phyloP scores from a whole-genome alignment of 2,329 filamentous ascomycete species.

The Hymenoscyphus occultus region DNA sequence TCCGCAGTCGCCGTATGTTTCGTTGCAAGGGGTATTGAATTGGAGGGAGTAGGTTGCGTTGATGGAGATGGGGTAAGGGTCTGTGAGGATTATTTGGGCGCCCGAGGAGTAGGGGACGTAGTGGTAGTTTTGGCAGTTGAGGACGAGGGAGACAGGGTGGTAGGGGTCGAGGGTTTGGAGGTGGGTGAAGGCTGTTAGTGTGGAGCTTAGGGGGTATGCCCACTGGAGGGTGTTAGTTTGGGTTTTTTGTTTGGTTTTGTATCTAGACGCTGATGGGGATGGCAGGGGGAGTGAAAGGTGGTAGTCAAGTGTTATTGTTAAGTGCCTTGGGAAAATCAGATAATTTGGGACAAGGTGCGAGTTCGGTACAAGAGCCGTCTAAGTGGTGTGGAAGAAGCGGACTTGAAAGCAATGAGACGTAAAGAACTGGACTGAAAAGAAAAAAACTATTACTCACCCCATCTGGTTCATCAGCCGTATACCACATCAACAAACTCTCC shows the following conservation, averaged over 20 bases:
- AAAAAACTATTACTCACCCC: constrained; percentile 8
- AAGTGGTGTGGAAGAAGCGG: no score
- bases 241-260: background rate
- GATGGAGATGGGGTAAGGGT: constrained; percentile 48
- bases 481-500: constrained; percentile 43
- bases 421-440: background rate
- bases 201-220: constrained; percentile 41
- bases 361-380: no score
- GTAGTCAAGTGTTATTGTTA: no score
- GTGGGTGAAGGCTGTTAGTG: constrained; percentile 41
- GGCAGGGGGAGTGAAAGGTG: no score
- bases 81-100: constrained; percentile 48
- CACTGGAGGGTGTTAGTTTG: constrained; percentile 1
- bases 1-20: constrained; percentile 48
- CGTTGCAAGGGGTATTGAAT: constrained; percentile 47
- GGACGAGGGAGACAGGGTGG: constrained; percentile 47
- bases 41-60: constrained; percentile 44
- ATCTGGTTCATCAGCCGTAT: constrained; percentile 54
- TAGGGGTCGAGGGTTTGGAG: constrained; percentile 48
- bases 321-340: no score
- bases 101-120: constrained; percentile 46
- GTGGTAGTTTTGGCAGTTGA: constrained; percentile 52
- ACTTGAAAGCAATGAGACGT: background rate
- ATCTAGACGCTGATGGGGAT: no score
- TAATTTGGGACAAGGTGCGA: no score